Evolutionary conservation across 1,284 basidiomycete genomes (phyloP).

Genomic region (Macrocystidia cucumis): DNA sequence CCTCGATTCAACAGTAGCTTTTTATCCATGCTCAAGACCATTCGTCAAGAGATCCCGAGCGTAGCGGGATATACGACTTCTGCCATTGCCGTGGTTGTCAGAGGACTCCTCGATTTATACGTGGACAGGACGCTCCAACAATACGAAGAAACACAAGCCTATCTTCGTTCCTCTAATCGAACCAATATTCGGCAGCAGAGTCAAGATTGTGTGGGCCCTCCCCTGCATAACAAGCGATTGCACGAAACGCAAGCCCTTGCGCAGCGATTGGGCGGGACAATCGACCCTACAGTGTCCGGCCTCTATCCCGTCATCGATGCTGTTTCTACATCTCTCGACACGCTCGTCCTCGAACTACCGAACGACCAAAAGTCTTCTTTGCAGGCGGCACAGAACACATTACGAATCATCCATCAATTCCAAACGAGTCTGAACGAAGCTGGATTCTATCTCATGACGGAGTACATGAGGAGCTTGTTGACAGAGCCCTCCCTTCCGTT

Average conservation of each 20-base stretch:
- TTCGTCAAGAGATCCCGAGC: conserved; percentile 15
- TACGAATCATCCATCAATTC: conserved; percentile 16
- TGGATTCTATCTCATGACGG: conserved; percentile 19
- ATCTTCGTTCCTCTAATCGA: no score
- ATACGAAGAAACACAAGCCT: conserved; percentile 16
- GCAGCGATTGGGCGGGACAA: no score
- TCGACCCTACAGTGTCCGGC: no score
- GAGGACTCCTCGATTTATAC: conserved; percentile 24
- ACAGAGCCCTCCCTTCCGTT: conserved; percentile 15
- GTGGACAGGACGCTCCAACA: conserved; percentile 15
- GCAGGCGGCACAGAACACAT: no score
- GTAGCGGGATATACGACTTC: conserved; percentile 19
- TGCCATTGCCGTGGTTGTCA: conserved; percentile 19
- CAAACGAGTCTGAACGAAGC: conserved; percentile 19
- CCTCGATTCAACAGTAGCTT: conserved; percentile 13
- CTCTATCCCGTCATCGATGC: no score
- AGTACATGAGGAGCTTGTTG: conserved; percentile 18
- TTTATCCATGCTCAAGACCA: conserved; percentile 22
- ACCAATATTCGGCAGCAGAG: no score
- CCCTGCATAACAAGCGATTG: no score
- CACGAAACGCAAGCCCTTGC: no score
- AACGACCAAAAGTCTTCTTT: no score
- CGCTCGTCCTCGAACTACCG: no score
- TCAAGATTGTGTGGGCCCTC: no score
- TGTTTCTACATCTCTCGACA: no score